These are phyloP conservation scores for Malassezia caprae DNA, from an alignment of 1,284 basidiomycete species.

Conservation along the genomic window DNA sequence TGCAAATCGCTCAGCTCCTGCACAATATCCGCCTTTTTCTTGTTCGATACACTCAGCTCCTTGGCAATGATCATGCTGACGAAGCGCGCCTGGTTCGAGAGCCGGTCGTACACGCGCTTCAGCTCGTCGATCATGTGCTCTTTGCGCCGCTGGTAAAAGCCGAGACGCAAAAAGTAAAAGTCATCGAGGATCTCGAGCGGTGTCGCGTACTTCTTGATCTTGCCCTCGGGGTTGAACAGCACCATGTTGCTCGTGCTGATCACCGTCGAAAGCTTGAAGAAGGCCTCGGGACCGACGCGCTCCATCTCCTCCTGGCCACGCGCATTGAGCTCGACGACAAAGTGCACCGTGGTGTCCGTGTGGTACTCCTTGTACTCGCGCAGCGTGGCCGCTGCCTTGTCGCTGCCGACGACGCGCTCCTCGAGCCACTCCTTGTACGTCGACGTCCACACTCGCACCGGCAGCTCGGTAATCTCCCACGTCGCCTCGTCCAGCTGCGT, in stretches of 20 bases:
- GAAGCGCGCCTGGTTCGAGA: conserved; percentile 93
- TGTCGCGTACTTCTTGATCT: conserved; percentile 84
- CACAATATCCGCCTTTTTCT: conserved; percentile 80
- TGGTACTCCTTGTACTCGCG: conserved; percentile 54
- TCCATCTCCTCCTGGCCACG: conserved; percentile 78
- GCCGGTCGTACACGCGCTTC: conserved; percentile 68
- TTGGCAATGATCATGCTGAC: conserved; percentile 89
- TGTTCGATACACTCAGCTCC: conserved; percentile 78
- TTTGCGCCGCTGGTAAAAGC: conserved; percentile 79
- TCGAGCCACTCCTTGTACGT: conserved; percentile 85
- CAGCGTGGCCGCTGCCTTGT: conserved; percentile 58
- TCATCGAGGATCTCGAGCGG: conserved; percentile 89
- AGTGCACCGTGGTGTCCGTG: conserved; percentile 84
- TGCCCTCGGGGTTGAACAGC: conserved; percentile 88
- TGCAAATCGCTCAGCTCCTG: conserved; percentile 66
- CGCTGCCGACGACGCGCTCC: conserved; percentile 53
- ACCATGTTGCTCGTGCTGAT: conserved; percentile 94
- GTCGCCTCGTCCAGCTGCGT: conserved; percentile 74
- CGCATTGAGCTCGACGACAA: conserved; percentile 69
- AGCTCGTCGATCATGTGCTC: conserved; percentile 70
- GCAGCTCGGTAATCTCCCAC: conserved; percentile 88
- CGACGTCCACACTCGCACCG: conserved; percentile 90
- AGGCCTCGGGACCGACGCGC: conserved; percentile 75
- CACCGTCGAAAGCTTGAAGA: conserved; percentile 77
- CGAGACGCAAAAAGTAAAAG: conserved; percentile 79